Evolutionary conservation across 2,329 filamentous ascomycete species (phyloP).

Genomic region (Trichophyton benhamiae): DNA sequence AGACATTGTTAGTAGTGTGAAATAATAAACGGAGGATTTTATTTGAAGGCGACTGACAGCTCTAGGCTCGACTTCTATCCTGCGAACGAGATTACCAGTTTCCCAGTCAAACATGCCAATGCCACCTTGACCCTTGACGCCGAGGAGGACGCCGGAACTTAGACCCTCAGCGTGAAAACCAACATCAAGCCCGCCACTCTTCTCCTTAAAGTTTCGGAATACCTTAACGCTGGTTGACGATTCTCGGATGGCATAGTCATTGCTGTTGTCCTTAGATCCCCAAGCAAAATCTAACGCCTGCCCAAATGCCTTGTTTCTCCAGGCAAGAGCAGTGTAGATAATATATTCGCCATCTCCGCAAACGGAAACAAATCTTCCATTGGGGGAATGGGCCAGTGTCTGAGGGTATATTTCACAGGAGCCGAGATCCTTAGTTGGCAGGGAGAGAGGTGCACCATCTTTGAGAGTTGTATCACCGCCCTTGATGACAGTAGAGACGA

Average conservation of each 20-base stretch:
- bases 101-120: slow-evolving; percentile 97
- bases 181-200: slow-evolving; percentile 75
- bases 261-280: slow-evolving; percentile 94
- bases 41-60: slow-evolving; percentile 33
- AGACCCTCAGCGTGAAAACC: slow-evolving; percentile 91
- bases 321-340: slow-evolving; percentile 91
- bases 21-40: background rate
- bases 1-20: slow-evolving; percentile 9
- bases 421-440: slow-evolving; percentile 88
- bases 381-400: slow-evolving; percentile 88
- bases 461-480: slow-evolving; percentile 72
- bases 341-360: slow-evolving; percentile 98
- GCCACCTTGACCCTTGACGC: slow-evolving; percentile 87
- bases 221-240: slow-evolving; percentile 90
- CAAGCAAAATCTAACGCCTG: slow-evolving; percentile 92
- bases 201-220: slow-evolving; percentile 96
- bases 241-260: slow-evolving; percentile 95
- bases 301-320: slow-evolving; percentile 95
- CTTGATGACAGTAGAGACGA: slow-evolving; percentile 90
- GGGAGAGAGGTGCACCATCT: slow-evolving; percentile 72
- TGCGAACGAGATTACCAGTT: slow-evolving; percentile 71
- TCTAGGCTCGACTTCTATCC: slow-evolving; percentile 69
- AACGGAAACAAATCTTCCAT: slow-evolving; percentile 76
- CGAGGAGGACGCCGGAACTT: slow-evolving; percentile 75
- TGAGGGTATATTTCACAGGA: slow-evolving; percentile 96